Evolutionary conservation across 768 basidiomycete species (phyloP).

Genomic region (Daedalea quercina): DNA sequence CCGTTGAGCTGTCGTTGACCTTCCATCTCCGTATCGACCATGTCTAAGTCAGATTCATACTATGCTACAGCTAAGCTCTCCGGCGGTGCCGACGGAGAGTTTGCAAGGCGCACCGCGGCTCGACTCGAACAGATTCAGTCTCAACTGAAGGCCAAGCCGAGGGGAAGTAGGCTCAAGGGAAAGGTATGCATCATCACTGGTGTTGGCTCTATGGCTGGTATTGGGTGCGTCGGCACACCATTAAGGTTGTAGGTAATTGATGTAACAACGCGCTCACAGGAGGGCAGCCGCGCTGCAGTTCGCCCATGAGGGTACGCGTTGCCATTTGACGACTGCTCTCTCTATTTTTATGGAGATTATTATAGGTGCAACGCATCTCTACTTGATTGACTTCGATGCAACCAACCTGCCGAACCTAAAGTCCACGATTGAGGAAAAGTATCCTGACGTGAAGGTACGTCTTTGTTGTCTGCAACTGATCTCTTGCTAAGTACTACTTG

Average conservation of each 20-base stretch:
- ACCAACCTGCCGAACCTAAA: constrained; percentile 68
- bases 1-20: too few species aligned
- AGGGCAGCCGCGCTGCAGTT: constrained; percentile 67
- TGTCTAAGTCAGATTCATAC: neutral
- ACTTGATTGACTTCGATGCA: constrained; percentile 65
- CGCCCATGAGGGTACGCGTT: constrained; percentile 68
- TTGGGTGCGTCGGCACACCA: constrained; percentile 51
- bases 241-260: neutral
- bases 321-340: neutral
- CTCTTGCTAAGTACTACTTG: neutral
- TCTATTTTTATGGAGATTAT: neutral
- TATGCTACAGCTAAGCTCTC: neutral
- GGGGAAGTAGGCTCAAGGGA: constrained; percentile 51
- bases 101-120: constrained; percentile 52
- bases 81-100: constrained; percentile 31
- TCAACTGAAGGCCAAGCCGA: constrained; percentile 51
- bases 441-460: constrained; percentile 74
- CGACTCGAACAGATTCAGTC: constrained; percentile 63
- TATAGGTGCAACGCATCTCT: constrained; percentile 70
- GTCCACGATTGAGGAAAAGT: constrained; percentile 54
- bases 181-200: constrained; percentile 90
- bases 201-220: constrained; percentile 80
- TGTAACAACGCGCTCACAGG: constrained; percentile 28
- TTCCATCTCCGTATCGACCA: neutral
- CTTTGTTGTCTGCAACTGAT: neutral